phyloP scores from a whole-genome alignment of 2,329 filamentous ascomycete genomes.

The Colletotrichum sp. region DNA sequence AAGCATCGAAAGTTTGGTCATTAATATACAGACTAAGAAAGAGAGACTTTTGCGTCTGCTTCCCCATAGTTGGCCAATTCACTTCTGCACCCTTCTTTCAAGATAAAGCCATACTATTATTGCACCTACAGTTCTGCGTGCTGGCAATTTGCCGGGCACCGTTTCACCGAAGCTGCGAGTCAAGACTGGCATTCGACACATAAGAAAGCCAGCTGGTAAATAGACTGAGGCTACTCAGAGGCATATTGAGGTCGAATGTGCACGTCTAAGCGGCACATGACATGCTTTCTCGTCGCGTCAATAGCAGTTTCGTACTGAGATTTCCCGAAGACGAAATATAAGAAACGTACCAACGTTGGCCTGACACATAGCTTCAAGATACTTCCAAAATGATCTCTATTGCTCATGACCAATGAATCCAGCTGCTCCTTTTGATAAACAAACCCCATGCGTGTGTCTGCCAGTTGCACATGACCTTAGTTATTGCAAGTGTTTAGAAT shows the following conservation, averaged over 20 bases:
- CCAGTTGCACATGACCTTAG: neutral
- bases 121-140: neutral
- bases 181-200: neutral
- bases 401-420: neutral
- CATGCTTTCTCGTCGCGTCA: too few species aligned
- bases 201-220: neutral
- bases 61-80: neutral
- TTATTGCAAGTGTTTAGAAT: neutral
- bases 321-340: too few species aligned
- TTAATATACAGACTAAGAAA: neutral
- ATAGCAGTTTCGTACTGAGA: too few species aligned
- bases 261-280: too few species aligned
- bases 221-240: neutral
- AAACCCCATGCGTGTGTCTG: neutral
- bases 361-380: neutral
- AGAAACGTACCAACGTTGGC: too few species aligned
- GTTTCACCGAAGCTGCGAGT: neutral
- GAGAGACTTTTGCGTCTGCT: neutral
- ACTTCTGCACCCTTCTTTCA: neutral
- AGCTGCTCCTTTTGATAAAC: neutral
- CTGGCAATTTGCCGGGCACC: neutral
- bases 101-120: neutral
- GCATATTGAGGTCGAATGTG: neutral
- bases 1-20: too few species aligned
- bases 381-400: neutral